Evolutionary conservation across 768 basidiomycete species (phyloP), one percentile per base, ranked within the genome.

Genomic region (Mycena metata): DNA sequence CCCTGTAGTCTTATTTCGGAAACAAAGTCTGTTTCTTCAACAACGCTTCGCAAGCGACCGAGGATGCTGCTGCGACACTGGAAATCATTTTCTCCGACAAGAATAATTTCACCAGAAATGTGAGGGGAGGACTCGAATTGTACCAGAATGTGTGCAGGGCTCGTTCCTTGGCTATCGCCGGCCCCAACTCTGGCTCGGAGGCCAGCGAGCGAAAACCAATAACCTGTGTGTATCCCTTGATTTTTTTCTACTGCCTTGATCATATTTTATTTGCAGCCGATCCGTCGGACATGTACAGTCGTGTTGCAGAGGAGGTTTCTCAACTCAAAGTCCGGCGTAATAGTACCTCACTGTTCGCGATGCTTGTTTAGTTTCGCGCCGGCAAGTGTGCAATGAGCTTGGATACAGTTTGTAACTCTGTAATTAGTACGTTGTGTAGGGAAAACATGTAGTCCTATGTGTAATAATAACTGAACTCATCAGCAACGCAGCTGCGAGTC

Each of bases 1-100:
- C 76, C 76, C 9, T 67, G 76, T 64, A 67, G 39, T 15, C 39
- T 39, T 4, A 15, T 39, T 10, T 42, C 77, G 74, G 43, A 2
- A 72, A 75, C 56, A 74, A 69, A 35, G 68, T 71, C 36, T 74
- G 73, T 51, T 62, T 79, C 36, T 67, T 79, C 12, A 75, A 76
- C 11, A 76, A 78, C 10, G 79, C 78, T 39, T 77, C 75, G 57
- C 75, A 76, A 54, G 79, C 78, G 1, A 76, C 76, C 58, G 79
- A 79, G 64, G 79, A 79, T 55, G 79, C 79, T n/a, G 79, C 75
- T 2, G 77, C n/a, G n/a, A n/a, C 78, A 5, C 75, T 79, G 9
- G 77, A 76, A 6, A 73, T 79, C 55, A 75, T 79, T 46, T 78
- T 79, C 60, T 78, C 77, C 13, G 61, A 69, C 24, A 75, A 76